Evolutionary conservation across 2,329 filamentous ascomycete genomes (phyloP), one percentile per base, ranked within the genome.

Genomic region (Uncinocarpus reesii): DNA sequence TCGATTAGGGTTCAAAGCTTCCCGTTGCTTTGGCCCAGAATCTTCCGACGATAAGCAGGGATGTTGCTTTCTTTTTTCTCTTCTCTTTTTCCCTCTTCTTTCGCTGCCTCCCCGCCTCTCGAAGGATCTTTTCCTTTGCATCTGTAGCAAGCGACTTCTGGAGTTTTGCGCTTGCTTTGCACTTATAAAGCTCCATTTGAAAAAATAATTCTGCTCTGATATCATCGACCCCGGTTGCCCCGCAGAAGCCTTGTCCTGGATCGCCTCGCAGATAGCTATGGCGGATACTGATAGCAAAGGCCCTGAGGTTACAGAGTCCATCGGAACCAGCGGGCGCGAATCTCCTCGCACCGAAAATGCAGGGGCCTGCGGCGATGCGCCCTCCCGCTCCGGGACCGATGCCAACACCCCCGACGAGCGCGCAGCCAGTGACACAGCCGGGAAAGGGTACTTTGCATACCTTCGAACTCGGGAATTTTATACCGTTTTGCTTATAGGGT

Each of bases 401-500:
- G 38, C 11, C 31, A 18, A 38, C 18, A 11, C 10, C 15, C 20
- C 43, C 31, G 15, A 24, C 16, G 23, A 41, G 21, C 20, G 58
- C 60, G 20, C 67, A 68, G 36, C 64, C 64, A 31, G 58, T 68
- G 7, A 66, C 24, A 58, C 63, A 44, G 54, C 65, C 47, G 72
- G 73, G 65, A 69, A 70, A 55, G 65, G 71, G 3, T 73, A 71
- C 55, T 76, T 81, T 56, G 71, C 83, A 36, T 96, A 92, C 69
- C 73, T 96, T 54, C 76, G 75, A 57, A 95, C 89, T 8, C 75
- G 75, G 60, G 86, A 95, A 63, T 96, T 98, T 64, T 96, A 87
- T 79, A 71, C 86, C 56, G 80, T 94, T 36, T 72, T 96, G 58
- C 52, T 79, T 42, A 70, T 96, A 52, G 88, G 88, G 71, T 80